A percentile compares a stretch with the other conserved stretches of the same genome.
Conservation (phyloP, 345 rosid species). For the Gossypium thurberi region DNA sequence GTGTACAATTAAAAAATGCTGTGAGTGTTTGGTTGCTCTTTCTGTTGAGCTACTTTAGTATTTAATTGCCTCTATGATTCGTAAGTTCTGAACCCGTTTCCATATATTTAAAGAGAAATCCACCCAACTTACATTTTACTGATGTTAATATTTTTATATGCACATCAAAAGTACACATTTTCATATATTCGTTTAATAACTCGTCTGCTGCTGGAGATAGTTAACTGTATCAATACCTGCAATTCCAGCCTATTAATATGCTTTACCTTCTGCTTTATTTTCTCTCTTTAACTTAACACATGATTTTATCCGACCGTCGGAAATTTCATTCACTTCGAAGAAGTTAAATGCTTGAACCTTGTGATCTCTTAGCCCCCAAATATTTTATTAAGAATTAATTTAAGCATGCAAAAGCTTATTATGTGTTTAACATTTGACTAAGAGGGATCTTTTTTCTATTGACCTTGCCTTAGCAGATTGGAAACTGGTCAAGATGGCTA, state of each 20-base stretch:
- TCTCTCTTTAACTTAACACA: too few species aligned
- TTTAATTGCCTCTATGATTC: not conserved
- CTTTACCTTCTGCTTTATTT: too few species aligned
- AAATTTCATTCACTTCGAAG: too few species aligned
- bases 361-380: too few species aligned
- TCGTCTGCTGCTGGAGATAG: not conserved
- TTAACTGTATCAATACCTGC: not conserved
- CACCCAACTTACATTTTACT: not conserved
- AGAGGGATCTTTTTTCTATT: conserved; percentile 6
- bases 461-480: conserved; percentile 42
- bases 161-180: not conserved
- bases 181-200: not conserved
- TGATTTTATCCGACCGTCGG: too few species aligned
- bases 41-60: not conserved
- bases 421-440: not conserved
- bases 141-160: not conserved
- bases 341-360: too few species aligned
- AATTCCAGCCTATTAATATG: too few species aligned
- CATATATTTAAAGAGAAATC: not conserved
- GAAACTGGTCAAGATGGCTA: conserved; percentile 97
- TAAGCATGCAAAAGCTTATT: not conserved
- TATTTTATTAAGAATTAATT: too few species aligned
- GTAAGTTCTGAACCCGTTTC: not conserved
- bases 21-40: conserved; percentile 39
- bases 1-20: conserved; percentile 81